phyloP scores from a whole-genome alignment of 129 eudicot genomes.

The Artemisia annua region DNA sequence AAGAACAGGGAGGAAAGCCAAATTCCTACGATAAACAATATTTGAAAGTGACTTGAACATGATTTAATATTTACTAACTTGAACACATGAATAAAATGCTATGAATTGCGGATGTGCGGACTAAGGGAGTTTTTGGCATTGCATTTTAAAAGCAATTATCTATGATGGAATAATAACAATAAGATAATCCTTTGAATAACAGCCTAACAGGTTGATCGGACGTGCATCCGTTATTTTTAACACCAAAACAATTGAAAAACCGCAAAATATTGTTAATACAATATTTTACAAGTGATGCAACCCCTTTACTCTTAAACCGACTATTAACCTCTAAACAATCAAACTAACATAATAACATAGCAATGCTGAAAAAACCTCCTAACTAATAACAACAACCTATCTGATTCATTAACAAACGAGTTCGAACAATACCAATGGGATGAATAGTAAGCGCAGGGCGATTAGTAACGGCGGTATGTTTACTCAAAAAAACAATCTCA shows the following conservation, averaged over 20 bases:
- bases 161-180: too few species aligned
- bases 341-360: too few species aligned
- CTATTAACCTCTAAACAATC: too few species aligned
- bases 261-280: too few species aligned
- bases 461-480: constrained; percentile 75
- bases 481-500: constrained; percentile 76
- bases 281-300: too few species aligned
- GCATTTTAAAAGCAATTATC: background rate
- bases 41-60: background rate
- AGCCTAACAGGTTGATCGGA: too few species aligned
- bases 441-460: constrained; percentile 91
- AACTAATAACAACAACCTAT: background rate
- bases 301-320: too few species aligned
- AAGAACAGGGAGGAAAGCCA: too few species aligned
- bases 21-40: background rate
- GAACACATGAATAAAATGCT: background rate
- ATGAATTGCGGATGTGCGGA: background rate
- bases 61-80: too few species aligned
- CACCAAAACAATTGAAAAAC: too few species aligned
- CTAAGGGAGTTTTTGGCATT: background rate
- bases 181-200: background rate
- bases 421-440: constrained; percentile 60
- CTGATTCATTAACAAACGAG: background rate
- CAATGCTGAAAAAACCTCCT: background rate
- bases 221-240: too few species aligned